Conservation (phyloP, 78 protist genomes). For the Pelomyxa schiedti region DNA sequence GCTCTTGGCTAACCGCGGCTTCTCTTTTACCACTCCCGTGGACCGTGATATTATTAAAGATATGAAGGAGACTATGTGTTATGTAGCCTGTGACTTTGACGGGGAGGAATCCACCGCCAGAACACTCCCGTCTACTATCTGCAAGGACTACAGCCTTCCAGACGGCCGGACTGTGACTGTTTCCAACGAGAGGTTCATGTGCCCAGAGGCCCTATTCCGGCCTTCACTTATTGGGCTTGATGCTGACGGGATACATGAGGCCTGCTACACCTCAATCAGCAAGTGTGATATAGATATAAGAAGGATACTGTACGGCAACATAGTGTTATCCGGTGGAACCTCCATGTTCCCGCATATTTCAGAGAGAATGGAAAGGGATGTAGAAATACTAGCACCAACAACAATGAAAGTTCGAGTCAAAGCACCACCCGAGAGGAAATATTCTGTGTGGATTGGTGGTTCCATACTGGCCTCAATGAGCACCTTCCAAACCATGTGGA, state of each 20-base stretch:
- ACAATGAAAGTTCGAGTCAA: conserved; percentile 15
- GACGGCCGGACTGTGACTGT: conserved; percentile 79
- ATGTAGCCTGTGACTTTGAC: conserved; percentile 35
- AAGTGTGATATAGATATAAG: conserved; percentile 52
- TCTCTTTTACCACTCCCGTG: conserved; percentile 92
- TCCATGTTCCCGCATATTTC: conserved; percentile 50
- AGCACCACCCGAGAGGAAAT: conserved; percentile 62
- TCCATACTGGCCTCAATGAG: conserved; percentile 53
- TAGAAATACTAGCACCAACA: conserved; percentile 32
- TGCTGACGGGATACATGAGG: conserved; percentile 74
- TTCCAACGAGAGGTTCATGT: conserved; percentile 76
- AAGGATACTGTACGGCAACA: conserved; percentile 26
- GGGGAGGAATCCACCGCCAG: conserved; percentile 50
- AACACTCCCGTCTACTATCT: background rate
- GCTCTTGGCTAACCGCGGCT: conserved; percentile 83
- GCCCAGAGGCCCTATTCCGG: conserved; percentile 87
- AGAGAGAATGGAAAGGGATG: conserved; percentile 34
- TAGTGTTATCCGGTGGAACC: conserved; percentile 69
- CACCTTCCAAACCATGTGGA: conserved; percentile 57
- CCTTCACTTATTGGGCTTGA: conserved; percentile 79
- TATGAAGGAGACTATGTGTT: conserved; percentile 81
- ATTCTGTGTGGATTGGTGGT: conserved; percentile 73
- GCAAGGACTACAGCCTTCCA: conserved; percentile 68
- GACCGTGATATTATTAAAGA: conserved; percentile 87
- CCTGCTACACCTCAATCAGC: conserved; percentile 13